These are phyloP conservation scores for Sphagnum contortum DNA, from an alignment of 225 moss, liverwort and hornwort genomes.

Conservation along the genomic window DNA sequence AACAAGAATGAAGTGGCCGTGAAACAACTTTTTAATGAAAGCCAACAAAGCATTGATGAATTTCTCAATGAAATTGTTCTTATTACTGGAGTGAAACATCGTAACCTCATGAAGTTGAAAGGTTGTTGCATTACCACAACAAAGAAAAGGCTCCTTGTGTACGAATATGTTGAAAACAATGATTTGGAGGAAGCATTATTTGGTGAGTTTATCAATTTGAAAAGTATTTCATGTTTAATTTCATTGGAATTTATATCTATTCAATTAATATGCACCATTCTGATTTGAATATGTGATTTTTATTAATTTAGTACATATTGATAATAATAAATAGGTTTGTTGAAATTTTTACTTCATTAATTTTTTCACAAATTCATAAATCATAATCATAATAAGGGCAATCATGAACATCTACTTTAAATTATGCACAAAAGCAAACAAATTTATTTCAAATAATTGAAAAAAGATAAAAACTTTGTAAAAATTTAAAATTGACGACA, in stretches of 20 bases:
- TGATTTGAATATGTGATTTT: too few species aligned
- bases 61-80: slow-evolving; percentile 37
- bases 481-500: too few species aligned
- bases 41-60: slow-evolving; percentile 13
- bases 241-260: background rate
- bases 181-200: slow-evolving; percentile 21
- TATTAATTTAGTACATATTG: too few species aligned
- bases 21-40: slow-evolving; percentile 15
- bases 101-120: slow-evolving; percentile 28
- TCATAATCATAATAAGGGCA: too few species aligned
- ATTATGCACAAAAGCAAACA: too few species aligned
- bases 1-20: slow-evolving; percentile 15
- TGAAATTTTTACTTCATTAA: too few species aligned
- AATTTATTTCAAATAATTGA: too few species aligned
- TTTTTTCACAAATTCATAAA: too few species aligned
- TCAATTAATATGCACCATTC: background rate
- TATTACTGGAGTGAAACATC: slow-evolving; percentile 31
- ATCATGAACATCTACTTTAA: too few species aligned
- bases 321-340: too few species aligned
- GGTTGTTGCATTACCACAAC: slow-evolving; percentile 22
- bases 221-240: background rate
- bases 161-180: slow-evolving; percentile 29
- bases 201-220: slow-evolving; percentile 3
- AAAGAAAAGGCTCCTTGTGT: slow-evolving; percentile 22
- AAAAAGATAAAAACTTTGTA: too few species aligned